phyloP scores from a whole-genome alignment of 2,329 filamentous ascomycete genomes.

The Fusarium nodosum region DNA sequence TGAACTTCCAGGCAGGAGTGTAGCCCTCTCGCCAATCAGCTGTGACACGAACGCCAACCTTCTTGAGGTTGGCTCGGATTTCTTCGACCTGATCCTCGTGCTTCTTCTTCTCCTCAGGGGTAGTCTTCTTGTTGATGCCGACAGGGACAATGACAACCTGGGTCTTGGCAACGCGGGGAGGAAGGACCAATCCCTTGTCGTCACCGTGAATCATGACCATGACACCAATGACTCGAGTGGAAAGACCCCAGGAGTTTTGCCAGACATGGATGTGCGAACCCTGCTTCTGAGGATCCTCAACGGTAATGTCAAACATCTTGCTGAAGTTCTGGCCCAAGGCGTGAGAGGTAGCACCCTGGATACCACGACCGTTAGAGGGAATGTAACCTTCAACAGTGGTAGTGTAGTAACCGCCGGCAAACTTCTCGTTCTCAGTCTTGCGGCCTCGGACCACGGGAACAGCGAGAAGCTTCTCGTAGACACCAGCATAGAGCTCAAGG shows the following conservation, averaged over 20 bases:
- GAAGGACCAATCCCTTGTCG: slow-evolving; percentile 93
- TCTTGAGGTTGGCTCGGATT: slow-evolving; percentile 76
- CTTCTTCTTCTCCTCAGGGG: slow-evolving; percentile 80
- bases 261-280: slow-evolving; percentile 88
- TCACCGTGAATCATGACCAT: slow-evolving; percentile 99
- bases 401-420: slow-evolving; percentile 95
- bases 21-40: slow-evolving; percentile 91
- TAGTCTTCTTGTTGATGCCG: slow-evolving; percentile 89
- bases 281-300: slow-evolving; percentile 89
- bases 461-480: slow-evolving; percentile 94
- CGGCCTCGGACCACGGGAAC: slow-evolving; percentile 93
- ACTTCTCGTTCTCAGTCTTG: slow-evolving; percentile 99
- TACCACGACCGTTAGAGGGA: slow-evolving; percentile 93
- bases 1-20: slow-evolving; percentile 97
- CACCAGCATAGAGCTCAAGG: slow-evolving; percentile 88
- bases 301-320: slow-evolving; percentile 99
- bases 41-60: slow-evolving; percentile 81
- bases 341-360: slow-evolving; percentile 96
- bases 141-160: slow-evolving; percentile 93
- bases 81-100: slow-evolving; percentile 82
- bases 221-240: slow-evolving; percentile 95
- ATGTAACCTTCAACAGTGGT: slow-evolving; percentile 98
- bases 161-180: slow-evolving; percentile 87
- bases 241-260: slow-evolving; percentile 99
- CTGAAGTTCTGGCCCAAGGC: slow-evolving; percentile 97